These are phyloP conservation scores for Leccinum obscurum DNA, from an alignment of 768 basidiomycete genomes.

Conservation along the genomic window DNA sequence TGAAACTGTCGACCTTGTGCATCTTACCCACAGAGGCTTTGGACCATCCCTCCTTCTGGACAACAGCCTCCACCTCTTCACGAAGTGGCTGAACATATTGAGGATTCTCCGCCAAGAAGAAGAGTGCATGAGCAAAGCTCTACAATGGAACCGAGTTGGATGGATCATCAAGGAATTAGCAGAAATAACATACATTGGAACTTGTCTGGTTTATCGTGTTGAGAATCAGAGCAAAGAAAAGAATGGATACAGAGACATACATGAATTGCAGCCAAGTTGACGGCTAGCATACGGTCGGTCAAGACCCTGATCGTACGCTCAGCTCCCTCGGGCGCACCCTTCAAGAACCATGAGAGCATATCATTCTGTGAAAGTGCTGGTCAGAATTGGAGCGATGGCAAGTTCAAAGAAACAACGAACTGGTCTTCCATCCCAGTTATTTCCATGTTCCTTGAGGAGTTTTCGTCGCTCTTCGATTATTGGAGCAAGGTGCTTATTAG, in stretches of 20 bases:
- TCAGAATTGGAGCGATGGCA: not conserved
- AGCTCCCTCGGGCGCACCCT: not conserved
- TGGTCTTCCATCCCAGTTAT: not conserved
- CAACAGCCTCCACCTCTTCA: not conserved
- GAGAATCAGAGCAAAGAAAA: not conserved
- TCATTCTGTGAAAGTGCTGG: not conserved
- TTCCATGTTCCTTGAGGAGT: not conserved
- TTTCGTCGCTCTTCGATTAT: conserved; percentile 3
- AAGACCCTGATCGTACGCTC: not conserved
- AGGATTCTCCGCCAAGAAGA: not conserved
- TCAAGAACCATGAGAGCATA: not conserved
- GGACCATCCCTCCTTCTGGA: not conserved
- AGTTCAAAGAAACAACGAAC: not conserved
- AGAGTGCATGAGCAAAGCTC: not conserved
- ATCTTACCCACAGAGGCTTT: not conserved
- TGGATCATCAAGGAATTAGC: not conserved
- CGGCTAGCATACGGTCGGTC: not conserved
- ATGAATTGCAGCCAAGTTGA: conserved; percentile 8
- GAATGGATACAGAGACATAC: conserved; percentile 7
- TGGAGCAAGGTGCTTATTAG: not conserved
- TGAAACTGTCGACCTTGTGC: not conserved
- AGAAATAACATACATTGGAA: not conserved
- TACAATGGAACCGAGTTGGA: not conserved
- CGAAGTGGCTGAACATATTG: not conserved
- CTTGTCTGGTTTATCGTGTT: not conserved